phyloP scores from a whole-genome alignment of 2,329 filamentous ascomycete genomes.

The Nemania serpens region DNA sequence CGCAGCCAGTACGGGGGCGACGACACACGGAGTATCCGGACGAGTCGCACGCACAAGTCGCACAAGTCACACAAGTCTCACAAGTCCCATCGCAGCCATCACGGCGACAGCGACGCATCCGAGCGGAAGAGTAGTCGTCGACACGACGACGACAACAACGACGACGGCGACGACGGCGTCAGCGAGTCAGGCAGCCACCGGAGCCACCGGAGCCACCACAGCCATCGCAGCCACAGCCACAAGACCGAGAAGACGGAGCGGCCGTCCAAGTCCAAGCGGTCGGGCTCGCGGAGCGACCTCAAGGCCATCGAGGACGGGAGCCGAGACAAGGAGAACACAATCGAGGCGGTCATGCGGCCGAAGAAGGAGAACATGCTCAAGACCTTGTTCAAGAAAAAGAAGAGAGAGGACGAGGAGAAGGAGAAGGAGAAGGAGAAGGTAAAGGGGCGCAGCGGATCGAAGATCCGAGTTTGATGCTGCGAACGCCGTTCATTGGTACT shows the following conservation, averaged over 20 bases:
- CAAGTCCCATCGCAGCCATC: slow-evolving; percentile 35
- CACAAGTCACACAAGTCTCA: slow-evolving; percentile 38
- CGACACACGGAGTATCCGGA: slow-evolving; percentile 41
- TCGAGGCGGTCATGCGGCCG: slow-evolving; percentile 50
- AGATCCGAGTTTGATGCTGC: slow-evolving; percentile 10
- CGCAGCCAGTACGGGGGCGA: slow-evolving; percentile 48
- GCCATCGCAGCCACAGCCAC: slow-evolving; percentile 41
- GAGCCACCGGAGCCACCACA: slow-evolving; percentile 39
- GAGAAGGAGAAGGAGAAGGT: background rate
- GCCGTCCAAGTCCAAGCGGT: slow-evolving; percentile 40
- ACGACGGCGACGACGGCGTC: slow-evolving; percentile 34
- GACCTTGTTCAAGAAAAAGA: slow-evolving; percentile 62
- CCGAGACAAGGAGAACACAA: slow-evolving; percentile 42
- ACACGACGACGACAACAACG: slow-evolving; percentile 29
- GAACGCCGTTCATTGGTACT: background rate
- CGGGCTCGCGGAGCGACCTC: slow-evolving; percentile 30
- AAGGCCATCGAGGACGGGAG: slow-evolving; percentile 45
- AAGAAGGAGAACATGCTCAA: slow-evolving; percentile 61
- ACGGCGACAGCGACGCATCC: slow-evolving; percentile 22
- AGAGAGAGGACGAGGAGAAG: slow-evolving; percentile 42
- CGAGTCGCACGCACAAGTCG: slow-evolving; percentile 38
- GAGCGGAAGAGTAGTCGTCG: slow-evolving; percentile 39
- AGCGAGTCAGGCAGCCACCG: slow-evolving; percentile 45
- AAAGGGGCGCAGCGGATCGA: slow-evolving; percentile 15
- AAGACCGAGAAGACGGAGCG: slow-evolving; percentile 45